Evolutionary conservation across 2,329 filamentous ascomycete genomes (phyloP).

Genomic region (Colletotrichum horii): DNA sequence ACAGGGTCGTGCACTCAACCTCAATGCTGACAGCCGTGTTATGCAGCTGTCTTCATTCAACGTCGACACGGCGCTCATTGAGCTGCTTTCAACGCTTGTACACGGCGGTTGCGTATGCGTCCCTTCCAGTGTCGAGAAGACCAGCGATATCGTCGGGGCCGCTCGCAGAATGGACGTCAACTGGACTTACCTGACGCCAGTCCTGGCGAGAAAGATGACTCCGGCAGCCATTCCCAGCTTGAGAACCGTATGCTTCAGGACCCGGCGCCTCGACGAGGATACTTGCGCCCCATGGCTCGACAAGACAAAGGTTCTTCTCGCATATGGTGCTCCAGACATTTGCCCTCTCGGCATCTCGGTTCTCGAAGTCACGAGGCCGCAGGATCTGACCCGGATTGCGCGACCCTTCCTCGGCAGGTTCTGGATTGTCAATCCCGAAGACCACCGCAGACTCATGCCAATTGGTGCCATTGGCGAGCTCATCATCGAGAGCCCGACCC

Average conservation of each 20-base stretch:
- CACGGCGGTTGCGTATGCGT: slow-evolving; percentile 66
- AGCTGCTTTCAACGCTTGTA: slow-evolving; percentile 57
- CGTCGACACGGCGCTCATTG: slow-evolving; percentile 57
- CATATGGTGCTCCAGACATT: slow-evolving; percentile 56
- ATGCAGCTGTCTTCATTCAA: slow-evolving; percentile 60
- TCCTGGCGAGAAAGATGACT: slow-evolving; percentile 55
- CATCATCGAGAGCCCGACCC: slow-evolving; percentile 62
- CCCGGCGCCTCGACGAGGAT: slow-evolving; percentile 54
- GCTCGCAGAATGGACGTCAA: slow-evolving; percentile 57
- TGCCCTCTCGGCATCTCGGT: slow-evolving; percentile 58
- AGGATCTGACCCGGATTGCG: slow-evolving; percentile 47
- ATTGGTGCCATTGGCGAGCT: slow-evolving; percentile 63
- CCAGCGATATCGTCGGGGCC: slow-evolving; percentile 53
- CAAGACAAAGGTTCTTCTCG: slow-evolving; percentile 51
- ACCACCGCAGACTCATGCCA: slow-evolving; percentile 55
- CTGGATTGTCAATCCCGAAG: slow-evolving; percentile 58
- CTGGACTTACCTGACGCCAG: slow-evolving; percentile 62
- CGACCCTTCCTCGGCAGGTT: slow-evolving; percentile 54
- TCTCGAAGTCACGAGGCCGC: slow-evolving; percentile 42
- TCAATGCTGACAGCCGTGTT: slow-evolving; percentile 57
- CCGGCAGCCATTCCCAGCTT: slow-evolving; percentile 41
- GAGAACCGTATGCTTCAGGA: slow-evolving; percentile 50
- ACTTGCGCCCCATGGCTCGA: slow-evolving; percentile 52
- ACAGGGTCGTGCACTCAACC: slow-evolving; percentile 55
- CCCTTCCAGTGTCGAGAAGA: slow-evolving; percentile 53